Evolutionary conservation across 208 protist genomes (phyloP), one percentile per base, ranked within the genome.

Genomic region (Naegleria fowleri): DNA sequence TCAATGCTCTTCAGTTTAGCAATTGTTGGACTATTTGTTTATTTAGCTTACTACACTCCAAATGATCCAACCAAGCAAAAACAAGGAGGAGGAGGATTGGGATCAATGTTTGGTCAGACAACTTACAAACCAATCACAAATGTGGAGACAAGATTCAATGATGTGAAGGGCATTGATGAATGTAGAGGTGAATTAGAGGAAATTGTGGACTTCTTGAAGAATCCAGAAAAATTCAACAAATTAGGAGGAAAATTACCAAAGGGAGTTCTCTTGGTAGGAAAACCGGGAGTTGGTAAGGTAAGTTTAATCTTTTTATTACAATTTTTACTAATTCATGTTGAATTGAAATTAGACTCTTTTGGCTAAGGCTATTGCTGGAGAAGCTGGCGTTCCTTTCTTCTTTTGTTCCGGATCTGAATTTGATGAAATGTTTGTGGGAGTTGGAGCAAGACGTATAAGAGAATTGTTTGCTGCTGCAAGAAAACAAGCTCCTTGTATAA

Each of bases 351-450:
- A 48, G 94, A 98, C 96, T 84, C 92, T 97, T 89, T 94, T 98
- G 36, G 97, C 97, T 7, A 96, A 96, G 92, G 97, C 97, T 19
- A 96, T 98, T 33, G 97, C 97, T 4, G 95, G 96, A 29, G 95
- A 98, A 93, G 96, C 96, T 33, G 95, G 94, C 13, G 98, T 99
- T 9, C 97, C 98, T 5, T 99, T 99, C 92, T 98, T 99, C 90
- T 97, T 96, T 91, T 96, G 94, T 92, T 97, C 94, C 43, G 97
- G 97, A 15, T 95, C 97, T 5, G 97, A 98, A 92, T 99, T 99
- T 93, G 98, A 99, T 91, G 98, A 99, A 93, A 97, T 99, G 76
- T 99, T 98, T 95, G 97, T 98, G 19, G 98, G 98, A 86, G 98
- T 98, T 0, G 98, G 98, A 4, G 97, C 98, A 25, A 96, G 95